Evolutionary conservation across 164 flowering plant species (phyloP).

Genomic region (Nymphaea colorata): DNA sequence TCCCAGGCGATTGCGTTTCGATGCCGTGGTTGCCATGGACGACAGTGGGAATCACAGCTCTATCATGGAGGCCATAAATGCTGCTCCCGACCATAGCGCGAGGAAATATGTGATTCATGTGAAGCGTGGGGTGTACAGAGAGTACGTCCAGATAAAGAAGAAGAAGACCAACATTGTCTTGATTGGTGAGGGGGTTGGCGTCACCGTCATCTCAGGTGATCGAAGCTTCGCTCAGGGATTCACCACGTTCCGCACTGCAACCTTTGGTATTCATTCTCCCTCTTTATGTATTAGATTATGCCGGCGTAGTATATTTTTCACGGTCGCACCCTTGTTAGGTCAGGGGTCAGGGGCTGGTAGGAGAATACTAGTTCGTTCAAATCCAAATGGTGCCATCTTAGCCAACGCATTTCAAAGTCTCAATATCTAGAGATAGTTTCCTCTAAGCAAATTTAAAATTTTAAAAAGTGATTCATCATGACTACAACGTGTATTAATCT

Average conservation of each 20-base stretch:
- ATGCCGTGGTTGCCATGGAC: conserved; percentile 59
- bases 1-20: conserved; percentile 28
- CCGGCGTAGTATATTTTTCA: too few species aligned
- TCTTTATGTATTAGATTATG: not conserved
- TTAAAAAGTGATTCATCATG: too few species aligned
- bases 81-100: conserved; percentile 46
- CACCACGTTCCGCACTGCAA: conserved; percentile 76
- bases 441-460: too few species aligned
- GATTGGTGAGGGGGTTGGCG: conserved; percentile 73
- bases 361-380: not conserved
- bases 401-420: too few species aligned
- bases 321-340: too few species aligned
- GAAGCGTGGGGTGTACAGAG: conserved; percentile 63
- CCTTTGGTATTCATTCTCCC: conserved; percentile 37
- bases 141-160: conserved; percentile 73
- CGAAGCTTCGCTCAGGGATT: conserved; percentile 83
- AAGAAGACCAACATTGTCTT: conserved; percentile 74
- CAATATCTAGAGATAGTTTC: too few species aligned
- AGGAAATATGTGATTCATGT: conserved; percentile 63
- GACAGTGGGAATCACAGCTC: conserved; percentile 58
- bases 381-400: too few species aligned
- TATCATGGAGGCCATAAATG: conserved; percentile 43
- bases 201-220: conserved; percentile 48
- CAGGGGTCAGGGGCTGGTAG: not conserved
- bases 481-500: too few species aligned